Base-by-base conservation (phyloP, 1,139 yeast genomes). In the Nadsonia starkeyi-henricii region DNA sequence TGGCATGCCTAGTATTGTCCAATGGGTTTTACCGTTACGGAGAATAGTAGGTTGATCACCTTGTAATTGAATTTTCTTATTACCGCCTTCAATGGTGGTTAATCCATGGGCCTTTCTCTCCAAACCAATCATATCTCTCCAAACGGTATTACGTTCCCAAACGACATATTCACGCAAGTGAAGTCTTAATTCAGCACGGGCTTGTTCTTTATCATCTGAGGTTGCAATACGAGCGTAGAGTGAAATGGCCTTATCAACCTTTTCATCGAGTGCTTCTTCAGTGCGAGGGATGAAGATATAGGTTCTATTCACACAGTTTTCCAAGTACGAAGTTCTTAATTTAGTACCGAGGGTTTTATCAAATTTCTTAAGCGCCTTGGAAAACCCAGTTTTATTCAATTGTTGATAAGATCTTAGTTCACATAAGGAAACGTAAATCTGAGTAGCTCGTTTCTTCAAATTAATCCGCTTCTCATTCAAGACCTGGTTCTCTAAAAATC, bases 131-230 rank as follows among this genome's bases (percentile, higher is more conserved):
- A 89, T 81, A 62, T 89, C 96, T 60, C 91, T 82, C 97, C 97
- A 89, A 21, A 89, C 96, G 0, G 96, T 89, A 63, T 86, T 86
- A 63, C 97, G 75, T 65, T 88, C 96, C 94, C 95, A 89, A 17
- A 88, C 95, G 46, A 89, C 85, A 64, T 88, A 95, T 58, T 89
- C 97, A 52, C 96, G 74, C 53, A 89, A 68, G 57, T 85, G 85
- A 17, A 85, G 72, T 53, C 81, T 75, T 52, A 89, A 72, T 58
- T 85, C 93, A 36, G 75, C 72, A 51, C 74, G 76, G 20, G 91
- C 84, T 44, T 66, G 63, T 17, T 73, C 78, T 45, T 72, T 59
- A 50, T 74, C 70, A 41, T 73, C 72, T 33, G 59, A 57, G 8
- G 72, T 67, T 45, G 67, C 67, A 15, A 68, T 53, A 13, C 64